Percentiles rank a stretch among this genome's conserved stretches.
phyloP scores from a whole-genome alignment of 208 protist genomes.

The Phytomonas sp. region DNA sequence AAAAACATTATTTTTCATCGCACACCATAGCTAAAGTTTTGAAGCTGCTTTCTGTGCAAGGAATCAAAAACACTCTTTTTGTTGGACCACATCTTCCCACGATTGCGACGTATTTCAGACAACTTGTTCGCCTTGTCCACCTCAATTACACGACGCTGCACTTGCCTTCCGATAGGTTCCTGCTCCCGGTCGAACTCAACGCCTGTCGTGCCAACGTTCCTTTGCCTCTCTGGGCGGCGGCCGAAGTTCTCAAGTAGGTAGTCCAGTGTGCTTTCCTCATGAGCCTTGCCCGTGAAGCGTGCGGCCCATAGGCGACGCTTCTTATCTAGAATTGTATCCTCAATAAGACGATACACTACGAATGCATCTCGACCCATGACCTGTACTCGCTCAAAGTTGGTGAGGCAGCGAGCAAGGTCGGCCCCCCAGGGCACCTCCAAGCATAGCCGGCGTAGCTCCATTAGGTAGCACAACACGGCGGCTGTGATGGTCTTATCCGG shows the following conservation, averaged over 20 bases:
- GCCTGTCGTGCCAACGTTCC: conserved; percentile 66
- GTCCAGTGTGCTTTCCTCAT: conserved; percentile 83
- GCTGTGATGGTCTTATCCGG: conserved; percentile 81
- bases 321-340: conserved; percentile 77
- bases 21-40: conserved; percentile 77
- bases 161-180: conserved; percentile 84
- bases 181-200: conserved; percentile 88
- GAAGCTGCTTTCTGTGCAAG: conserved; percentile 82
- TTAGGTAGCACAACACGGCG: conserved; percentile 65
- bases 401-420: conserved; percentile 48
- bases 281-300: conserved; percentile 72
- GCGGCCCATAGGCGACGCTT: conserved; percentile 70
- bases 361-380: conserved; percentile 74
- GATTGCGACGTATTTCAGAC: conserved; percentile 58
- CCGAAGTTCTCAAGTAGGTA: conserved; percentile 89
- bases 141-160: conserved; percentile 83
- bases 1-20: conserved; percentile 18
- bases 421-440: conserved; percentile 65
- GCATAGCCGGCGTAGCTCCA: conserved; percentile 62
- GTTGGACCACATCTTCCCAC: conserved; percentile 79
- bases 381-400: conserved; percentile 50
- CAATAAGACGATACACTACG: conserved; percentile 65
- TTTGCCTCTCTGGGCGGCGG: conserved; percentile 48
- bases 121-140: conserved; percentile 74
- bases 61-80: conserved; percentile 78